Evolutionary conservation across 2,329 filamentous ascomycete species (phyloP).

Genomic region (Alternaria rosae): DNA sequence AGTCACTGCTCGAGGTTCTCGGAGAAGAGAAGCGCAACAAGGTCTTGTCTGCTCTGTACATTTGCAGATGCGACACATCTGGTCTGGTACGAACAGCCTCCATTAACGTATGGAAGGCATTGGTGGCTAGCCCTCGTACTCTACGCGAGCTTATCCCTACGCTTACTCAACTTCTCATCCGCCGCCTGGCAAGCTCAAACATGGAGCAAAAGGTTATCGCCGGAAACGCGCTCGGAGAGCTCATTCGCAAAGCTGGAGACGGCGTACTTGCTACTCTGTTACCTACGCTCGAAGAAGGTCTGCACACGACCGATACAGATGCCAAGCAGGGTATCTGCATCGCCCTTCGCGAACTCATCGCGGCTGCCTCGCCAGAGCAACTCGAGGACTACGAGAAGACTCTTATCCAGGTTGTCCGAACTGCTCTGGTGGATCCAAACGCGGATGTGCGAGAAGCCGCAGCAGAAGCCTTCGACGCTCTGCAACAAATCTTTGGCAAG

Average conservation of each 20-base stretch:
- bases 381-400: constrained; percentile 95
- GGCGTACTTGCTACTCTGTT: constrained; percentile 86
- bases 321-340: constrained; percentile 98
- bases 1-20: constrained; percentile 91
- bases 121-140: constrained; percentile 89
- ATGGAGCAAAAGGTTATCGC: constrained; percentile 99
- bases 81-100: constrained; percentile 88
- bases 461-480: constrained; percentile 93
- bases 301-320: constrained; percentile 90
- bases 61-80: constrained; percentile 96
- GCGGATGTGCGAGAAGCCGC: constrained; percentile 92
- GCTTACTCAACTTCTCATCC: constrained; percentile 92
- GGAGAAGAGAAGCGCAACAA: constrained; percentile 97
- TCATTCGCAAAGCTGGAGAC: constrained; percentile 96
- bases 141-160: constrained; percentile 96
- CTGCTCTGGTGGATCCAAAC: constrained; percentile 88
- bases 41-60: constrained; percentile 95
- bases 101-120: constrained; percentile 93
- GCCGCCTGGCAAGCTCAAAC: constrained; percentile 90
- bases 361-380: constrained; percentile 84
- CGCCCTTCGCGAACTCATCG: constrained; percentile 90
- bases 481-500: constrained; percentile 94
- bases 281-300: constrained; percentile 89
- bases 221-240: constrained; percentile 92
- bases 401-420: constrained; percentile 91